Percentiles rank a stretch among this genome's conserved stretches.
Evolutionary conservation across 2,329 filamentous ascomycete species (phyloP).

Genomic region (Monilinia polystroma): DNA sequence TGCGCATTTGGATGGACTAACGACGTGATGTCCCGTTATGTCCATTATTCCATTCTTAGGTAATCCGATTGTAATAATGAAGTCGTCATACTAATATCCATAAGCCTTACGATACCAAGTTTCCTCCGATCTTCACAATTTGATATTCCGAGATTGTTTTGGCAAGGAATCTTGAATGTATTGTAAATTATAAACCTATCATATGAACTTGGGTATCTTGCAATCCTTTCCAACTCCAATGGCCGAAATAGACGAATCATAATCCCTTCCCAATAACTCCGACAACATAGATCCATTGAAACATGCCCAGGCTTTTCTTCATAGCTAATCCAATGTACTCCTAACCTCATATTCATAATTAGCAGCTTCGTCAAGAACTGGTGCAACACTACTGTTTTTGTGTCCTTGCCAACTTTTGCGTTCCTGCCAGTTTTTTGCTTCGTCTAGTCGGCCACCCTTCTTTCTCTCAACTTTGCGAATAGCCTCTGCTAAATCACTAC

Average conservation of each 20-base stretch:
- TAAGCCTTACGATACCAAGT: neutral
- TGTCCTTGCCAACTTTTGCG: conserved; percentile 29
- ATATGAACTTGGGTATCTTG: conserved; percentile 5
- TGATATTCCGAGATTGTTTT: neutral
- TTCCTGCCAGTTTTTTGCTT: neutral
- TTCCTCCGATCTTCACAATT: neutral
- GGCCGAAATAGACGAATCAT: neutral
- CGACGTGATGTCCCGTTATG: neutral
- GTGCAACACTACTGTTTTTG: conserved; percentile 28
- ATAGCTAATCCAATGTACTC: conserved; percentile 28
- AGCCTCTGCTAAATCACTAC: conserved; percentile 29
- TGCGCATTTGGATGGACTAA: neutral
- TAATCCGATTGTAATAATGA: neutral
- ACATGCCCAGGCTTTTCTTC: conserved; percentile 3
- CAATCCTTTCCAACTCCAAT: conserved; percentile 13
- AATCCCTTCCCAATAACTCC: conserved; percentile 6
- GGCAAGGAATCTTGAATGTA: neutral
- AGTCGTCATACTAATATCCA: neutral
- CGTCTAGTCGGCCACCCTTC: conserved; percentile 10
- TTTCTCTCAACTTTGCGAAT: conserved; percentile 30
- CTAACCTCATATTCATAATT: conserved; percentile 35
- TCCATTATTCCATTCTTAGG: neutral
- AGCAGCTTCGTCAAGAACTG: conserved; percentile 32
- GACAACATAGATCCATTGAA: neutral
- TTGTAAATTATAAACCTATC: neutral